These are phyloP conservation scores for Senecio squalidus DNA, from an alignment of 140 eudicot genomes.

Conservation along the genomic window DNA sequence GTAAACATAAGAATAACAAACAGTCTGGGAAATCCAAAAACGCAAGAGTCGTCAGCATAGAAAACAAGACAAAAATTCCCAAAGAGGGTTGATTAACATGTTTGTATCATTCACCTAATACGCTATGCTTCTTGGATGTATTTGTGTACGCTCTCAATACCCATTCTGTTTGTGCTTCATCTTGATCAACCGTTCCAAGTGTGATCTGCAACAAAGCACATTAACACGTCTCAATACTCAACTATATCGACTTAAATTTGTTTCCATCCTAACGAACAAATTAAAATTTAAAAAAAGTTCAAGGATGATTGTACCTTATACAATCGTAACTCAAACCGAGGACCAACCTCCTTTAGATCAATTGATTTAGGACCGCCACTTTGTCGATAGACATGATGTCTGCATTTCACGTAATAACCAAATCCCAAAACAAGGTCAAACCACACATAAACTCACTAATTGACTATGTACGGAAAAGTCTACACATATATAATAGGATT, in stretches of 20 bases:
- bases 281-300: background rate
- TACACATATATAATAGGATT: background rate
- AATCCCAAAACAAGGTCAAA: constrained; percentile 2
- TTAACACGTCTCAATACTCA: background rate
- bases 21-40: no score
- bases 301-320: constrained; percentile 52
- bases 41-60: background rate
- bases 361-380: constrained; percentile 87
- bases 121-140: constrained; percentile 56
- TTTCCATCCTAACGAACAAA: background rate
- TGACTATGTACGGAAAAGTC: background rate
- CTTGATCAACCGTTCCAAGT: constrained; percentile 78
- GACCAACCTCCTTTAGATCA: constrained; percentile 93
- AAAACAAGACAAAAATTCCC: background rate
- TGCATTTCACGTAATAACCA: constrained; percentile 22
- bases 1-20: no score
- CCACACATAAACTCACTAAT: background rate
- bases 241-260: background rate
- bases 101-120: constrained; percentile 53
- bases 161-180: constrained; percentile 74
- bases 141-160: constrained; percentile 56
- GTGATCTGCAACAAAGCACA: constrained; percentile 39
- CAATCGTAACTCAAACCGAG: constrained; percentile 75
- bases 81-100: background rate
- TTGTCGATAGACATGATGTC: constrained; percentile 92